Evolutionary conservation across 2,329 filamentous ascomycete genomes (phyloP).

Genomic region (Aspergillus ochraceoroseus): DNA sequence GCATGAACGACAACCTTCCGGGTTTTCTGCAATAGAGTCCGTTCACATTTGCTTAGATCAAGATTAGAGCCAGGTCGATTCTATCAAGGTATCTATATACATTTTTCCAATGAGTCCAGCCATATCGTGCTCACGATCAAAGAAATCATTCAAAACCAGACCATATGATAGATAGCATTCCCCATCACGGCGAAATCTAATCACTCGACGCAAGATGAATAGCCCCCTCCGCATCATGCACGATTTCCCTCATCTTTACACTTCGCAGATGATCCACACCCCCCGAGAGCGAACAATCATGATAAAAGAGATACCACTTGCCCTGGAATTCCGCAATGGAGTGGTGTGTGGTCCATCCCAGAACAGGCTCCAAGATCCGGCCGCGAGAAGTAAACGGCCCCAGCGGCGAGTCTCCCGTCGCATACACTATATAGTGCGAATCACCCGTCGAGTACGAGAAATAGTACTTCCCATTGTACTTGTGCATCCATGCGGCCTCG

Average conservation of each 20-base stretch:
- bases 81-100: too few relatives aligned
- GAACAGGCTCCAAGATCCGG: slow-evolving; percentile 66
- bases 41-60: background rate
- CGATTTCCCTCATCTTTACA: slow-evolving; percentile 71
- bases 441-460: slow-evolving; percentile 75
- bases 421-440: slow-evolving; percentile 69
- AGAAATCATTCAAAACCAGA: too few relatives aligned
- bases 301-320: slow-evolving; percentile 71
- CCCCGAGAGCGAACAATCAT: slow-evolving; percentile 64
- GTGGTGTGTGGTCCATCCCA: slow-evolving; percentile 79
- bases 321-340: slow-evolving; percentile 69
- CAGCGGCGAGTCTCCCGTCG: slow-evolving; percentile 57
- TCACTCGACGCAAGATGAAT: slow-evolving; percentile 41
- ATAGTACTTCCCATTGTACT: slow-evolving; percentile 64
- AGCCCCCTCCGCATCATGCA: slow-evolving; percentile 62
- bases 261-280: slow-evolving; percentile 67
- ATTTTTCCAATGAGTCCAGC: too few relatives aligned
- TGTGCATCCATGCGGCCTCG: slow-evolving; percentile 76
- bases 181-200: background rate
- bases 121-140: too few relatives aligned
- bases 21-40: slow-evolving; percentile 1
- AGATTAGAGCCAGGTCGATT: too few relatives aligned
- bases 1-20: background rate
- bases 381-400: slow-evolving; percentile 71
- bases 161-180: too few relatives aligned